Conservation (phyloP, 768 basidiomycete species). For the Boletus sp. region DNA sequence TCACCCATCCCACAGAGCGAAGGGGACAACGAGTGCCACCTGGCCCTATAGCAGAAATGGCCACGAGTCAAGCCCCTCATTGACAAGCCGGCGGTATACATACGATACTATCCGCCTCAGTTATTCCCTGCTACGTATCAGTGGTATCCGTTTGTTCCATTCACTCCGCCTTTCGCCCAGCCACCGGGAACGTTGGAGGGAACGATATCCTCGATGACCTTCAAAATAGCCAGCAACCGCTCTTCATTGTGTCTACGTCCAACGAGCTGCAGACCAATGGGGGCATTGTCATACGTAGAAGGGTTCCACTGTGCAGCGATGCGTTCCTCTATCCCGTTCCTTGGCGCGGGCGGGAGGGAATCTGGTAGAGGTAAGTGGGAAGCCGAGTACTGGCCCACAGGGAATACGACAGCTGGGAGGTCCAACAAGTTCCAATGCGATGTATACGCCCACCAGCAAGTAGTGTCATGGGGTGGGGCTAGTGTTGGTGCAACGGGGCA, state of each 20-base stretch:
- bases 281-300: conserved; percentile 39
- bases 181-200: conserved; percentile 15
- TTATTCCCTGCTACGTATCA: neutral
- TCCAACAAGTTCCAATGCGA: conserved; percentile 54
- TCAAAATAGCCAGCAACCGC: conserved; percentile 42
- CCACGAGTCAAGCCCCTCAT: conserved; percentile 11
- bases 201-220: conserved; percentile 34
- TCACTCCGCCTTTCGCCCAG: conserved; percentile 1
- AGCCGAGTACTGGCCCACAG: conserved; percentile 37
- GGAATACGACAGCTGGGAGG: conserved; percentile 46
- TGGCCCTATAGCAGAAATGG: conserved; percentile 8
- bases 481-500: conserved; percentile 45
- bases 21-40: neutral
- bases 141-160: conserved; percentile 11
- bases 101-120: neutral
- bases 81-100: conserved; percentile 1
- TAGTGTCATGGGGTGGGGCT: conserved; percentile 46
- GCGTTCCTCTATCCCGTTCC: conserved; percentile 36
- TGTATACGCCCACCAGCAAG: conserved; percentile 49
- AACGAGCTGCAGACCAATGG: conserved; percentile 47
- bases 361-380: conserved; percentile 11
- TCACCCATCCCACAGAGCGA: conserved; percentile 10
- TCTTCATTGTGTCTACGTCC: conserved; percentile 52
- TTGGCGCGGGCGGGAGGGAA: conserved; percentile 21
- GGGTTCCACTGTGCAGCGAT: conserved; percentile 42